phyloP scores from a whole-genome alignment of 257 asterid genomes.

The Ilex asprella region DNA sequence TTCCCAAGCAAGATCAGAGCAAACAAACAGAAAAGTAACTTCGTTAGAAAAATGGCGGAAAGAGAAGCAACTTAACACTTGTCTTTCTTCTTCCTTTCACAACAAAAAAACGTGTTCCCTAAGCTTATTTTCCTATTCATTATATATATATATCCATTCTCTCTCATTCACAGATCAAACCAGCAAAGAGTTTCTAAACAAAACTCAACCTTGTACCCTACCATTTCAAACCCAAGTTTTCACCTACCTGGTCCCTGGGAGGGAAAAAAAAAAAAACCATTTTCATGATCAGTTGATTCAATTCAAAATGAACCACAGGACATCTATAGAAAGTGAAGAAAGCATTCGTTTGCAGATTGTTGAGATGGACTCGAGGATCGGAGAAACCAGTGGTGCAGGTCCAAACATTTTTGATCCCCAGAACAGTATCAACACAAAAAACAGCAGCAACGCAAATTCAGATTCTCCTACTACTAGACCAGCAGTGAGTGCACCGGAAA shows the following conservation, averaged over 20 bases:
- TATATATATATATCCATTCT: constrained; percentile 6
- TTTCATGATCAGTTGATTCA: too few relatives aligned
- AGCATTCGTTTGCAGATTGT: constrained; percentile 56
- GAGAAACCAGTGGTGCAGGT: constrained; percentile 25
- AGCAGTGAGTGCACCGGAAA: constrained; percentile 63
- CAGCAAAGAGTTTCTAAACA: neutral
- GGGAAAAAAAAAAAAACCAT: neutral
- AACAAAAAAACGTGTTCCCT: constrained; percentile 31
- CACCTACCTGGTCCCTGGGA: neutral
- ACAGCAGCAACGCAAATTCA: constrained; percentile 26
- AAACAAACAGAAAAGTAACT: too few relatives aligned
- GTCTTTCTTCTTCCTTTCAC: too few relatives aligned
- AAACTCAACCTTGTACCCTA: neutral
- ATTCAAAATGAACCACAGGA: constrained; percentile 34
- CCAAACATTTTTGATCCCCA: constrained; percentile 43
- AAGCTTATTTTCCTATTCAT: constrained; percentile 31
- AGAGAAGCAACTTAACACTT: too few relatives aligned
- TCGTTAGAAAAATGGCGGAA: too few relatives aligned
- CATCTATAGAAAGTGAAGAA: constrained; percentile 39
- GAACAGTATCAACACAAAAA: constrained; percentile 22
- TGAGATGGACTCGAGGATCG: constrained; percentile 22
- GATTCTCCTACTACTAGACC: constrained; percentile 14
- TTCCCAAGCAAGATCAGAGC: too few relatives aligned
- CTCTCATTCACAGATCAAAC: constrained; percentile 2
- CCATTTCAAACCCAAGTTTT: neutral